These are phyloP conservation scores for Saccharomyces hybrid DNA, from an alignment of 1,139 yeast genomes.

Conservation along the genomic window DNA sequence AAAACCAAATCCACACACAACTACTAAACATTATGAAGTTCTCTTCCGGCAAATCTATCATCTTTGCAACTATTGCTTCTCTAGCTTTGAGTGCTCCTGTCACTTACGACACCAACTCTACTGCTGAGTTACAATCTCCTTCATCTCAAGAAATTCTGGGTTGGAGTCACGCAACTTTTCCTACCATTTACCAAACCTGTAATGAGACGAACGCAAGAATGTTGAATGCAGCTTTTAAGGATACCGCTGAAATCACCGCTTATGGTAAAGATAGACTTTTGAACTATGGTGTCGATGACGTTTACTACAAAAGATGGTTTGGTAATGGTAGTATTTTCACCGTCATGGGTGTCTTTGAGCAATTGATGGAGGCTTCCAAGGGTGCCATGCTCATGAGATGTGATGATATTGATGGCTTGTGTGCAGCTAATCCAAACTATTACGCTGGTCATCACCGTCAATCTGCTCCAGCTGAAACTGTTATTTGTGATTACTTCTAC, in stretches of 20 bases:
- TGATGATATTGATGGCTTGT: conserved; percentile 34
- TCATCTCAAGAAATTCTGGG: conserved; percentile 1
- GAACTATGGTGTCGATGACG: conserved; percentile 24
- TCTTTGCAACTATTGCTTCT: background rate
- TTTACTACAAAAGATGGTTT: conserved; percentile 28
- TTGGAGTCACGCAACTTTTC: conserved; percentile 10
- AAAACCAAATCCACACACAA: background rate
- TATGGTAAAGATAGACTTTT: conserved; percentile 27
- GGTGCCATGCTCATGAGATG: conserved; percentile 31
- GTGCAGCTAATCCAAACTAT: conserved; percentile 27
- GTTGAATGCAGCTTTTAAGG: conserved; percentile 14
- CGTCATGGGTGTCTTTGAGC: conserved; percentile 33
- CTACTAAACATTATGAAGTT: background rate
- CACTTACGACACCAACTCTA: background rate
- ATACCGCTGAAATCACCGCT: conserved; percentile 22
- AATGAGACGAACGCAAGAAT: conserved; percentile 11
- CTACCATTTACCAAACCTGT: conserved; percentile 10
- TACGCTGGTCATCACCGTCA: conserved; percentile 37
- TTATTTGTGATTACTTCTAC: conserved; percentile 31
- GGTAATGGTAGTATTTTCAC: conserved; percentile 32
- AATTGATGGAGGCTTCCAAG: conserved; percentile 30
- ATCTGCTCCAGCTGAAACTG: conserved; percentile 33
- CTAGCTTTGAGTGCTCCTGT: background rate
- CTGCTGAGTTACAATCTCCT: conserved; percentile 1
- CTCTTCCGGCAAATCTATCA: background rate